phyloP scores from a whole-genome alignment of 2,329 filamentous ascomycete species.

The Fusarium nematophilum region DNA sequence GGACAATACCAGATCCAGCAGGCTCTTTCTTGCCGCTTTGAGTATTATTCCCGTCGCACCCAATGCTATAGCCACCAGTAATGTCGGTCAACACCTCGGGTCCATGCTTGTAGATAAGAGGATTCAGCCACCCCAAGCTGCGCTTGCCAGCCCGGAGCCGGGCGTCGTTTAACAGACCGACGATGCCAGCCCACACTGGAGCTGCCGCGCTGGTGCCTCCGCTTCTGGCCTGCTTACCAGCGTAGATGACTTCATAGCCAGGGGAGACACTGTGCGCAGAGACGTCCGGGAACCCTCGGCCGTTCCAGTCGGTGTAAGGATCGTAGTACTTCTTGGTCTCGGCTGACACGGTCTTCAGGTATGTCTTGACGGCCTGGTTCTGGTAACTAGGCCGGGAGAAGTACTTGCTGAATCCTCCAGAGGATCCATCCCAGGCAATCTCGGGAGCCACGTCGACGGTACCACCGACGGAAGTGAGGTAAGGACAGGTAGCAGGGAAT shows the following conservation, averaged over 20 bases:
- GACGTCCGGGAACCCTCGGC: constrained; percentile 59
- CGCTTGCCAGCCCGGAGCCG: constrained; percentile 56
- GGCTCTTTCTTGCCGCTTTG: constrained; percentile 23
- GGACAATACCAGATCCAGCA: constrained; percentile 24
- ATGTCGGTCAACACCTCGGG: constrained; percentile 34
- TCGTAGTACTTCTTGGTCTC: constrained; percentile 51
- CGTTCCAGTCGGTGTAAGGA: constrained; percentile 49
- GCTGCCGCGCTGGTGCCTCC: constrained; percentile 58
- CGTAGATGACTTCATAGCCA: constrained; percentile 58
- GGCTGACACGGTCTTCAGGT: constrained; percentile 49
- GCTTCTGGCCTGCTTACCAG: constrained; percentile 39
- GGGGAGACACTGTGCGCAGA: constrained; percentile 59
- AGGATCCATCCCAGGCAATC: constrained; percentile 56
- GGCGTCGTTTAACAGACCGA: constrained; percentile 61
- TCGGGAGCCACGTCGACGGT: constrained; percentile 61
- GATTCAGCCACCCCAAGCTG: constrained; percentile 63
- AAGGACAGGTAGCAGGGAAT: constrained; percentile 55
- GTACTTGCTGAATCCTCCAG: constrained; percentile 62
- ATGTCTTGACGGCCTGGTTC: constrained; percentile 51
- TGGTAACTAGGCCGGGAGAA: constrained; percentile 62
- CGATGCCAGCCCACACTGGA: constrained; percentile 60
- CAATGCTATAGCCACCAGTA: constrained; percentile 48
- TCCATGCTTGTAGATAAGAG: constrained; percentile 52
- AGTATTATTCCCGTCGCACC: constrained; percentile 44
- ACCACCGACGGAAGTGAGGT: constrained; percentile 63